A percentile compares a stretch with the other conserved stretches of the same genome.
Evolutionary conservation across 768 basidiomycete genomes (phyloP).

Genomic region (Sporobolomyces roseus): DNA sequence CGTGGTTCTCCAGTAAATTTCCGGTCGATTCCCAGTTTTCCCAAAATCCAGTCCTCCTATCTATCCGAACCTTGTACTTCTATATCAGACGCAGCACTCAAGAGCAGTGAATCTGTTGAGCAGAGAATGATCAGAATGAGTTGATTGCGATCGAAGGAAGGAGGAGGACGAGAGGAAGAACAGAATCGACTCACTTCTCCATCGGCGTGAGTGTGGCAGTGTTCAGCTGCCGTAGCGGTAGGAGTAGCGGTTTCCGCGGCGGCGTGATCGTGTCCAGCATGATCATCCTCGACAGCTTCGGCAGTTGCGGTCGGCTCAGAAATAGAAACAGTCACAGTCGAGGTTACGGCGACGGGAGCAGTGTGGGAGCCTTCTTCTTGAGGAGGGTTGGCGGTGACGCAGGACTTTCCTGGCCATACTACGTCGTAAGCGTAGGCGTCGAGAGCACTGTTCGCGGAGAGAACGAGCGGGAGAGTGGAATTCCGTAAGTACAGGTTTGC

Average conservation of each 20-base stretch:
- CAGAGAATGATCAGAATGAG: neutral
- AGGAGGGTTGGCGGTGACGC: conserved; percentile 14
- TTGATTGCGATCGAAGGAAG: no score
- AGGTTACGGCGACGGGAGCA: neutral
- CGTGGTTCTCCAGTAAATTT: no score
- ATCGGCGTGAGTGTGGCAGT: conserved; percentile 26
- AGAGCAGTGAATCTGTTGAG: conserved; percentile 4
- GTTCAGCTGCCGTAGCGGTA: neutral
- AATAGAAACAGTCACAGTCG: neutral
- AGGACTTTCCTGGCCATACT: conserved; percentile 28
- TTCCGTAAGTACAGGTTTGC: neutral
- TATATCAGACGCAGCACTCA: neutral
- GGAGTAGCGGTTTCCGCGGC: neutral
- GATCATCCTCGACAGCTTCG: neutral
- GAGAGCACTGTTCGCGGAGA: conserved; percentile 15
- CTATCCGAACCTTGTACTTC: no score
- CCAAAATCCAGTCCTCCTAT: no score
- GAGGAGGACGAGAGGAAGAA: no score
- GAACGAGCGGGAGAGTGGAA: neutral
- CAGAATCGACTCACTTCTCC: conserved; percentile 10
- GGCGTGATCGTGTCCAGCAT: conserved; percentile 13
- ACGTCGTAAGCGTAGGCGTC: conserved; percentile 34
- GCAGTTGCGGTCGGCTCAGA: neutral
- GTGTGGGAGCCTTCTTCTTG: neutral
- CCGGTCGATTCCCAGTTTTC: no score